phyloP scores from a whole-genome alignment of 805 yeast species.

The Hanseniaspora pseudoguilliermondii region DNA sequence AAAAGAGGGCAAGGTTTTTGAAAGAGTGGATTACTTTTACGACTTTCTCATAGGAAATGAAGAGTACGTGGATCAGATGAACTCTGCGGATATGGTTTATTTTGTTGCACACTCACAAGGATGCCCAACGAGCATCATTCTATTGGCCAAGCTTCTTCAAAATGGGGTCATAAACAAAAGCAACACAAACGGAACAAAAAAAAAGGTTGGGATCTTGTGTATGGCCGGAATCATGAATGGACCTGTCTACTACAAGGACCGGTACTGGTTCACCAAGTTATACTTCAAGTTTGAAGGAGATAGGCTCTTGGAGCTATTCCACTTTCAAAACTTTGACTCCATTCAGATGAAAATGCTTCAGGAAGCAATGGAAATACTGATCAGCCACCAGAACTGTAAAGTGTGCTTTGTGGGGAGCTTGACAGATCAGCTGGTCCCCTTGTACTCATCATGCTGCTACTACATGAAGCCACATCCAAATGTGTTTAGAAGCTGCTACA shows the following conservation, averaged over 20 bases:
- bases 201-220: slow-evolving; percentile 58
- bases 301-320: slow-evolving; percentile 73
- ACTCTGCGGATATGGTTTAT: slow-evolving; percentile 72
- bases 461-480: slow-evolving; percentile 65
- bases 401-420: slow-evolving; percentile 75
- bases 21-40: slow-evolving; percentile 71
- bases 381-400: slow-evolving; percentile 54
- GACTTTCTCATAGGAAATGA: slow-evolving; percentile 38
- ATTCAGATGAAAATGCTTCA: slow-evolving; percentile 58
- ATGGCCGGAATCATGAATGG: slow-evolving; percentile 97
- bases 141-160: slow-evolving; percentile 61
- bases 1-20: slow-evolving; percentile 81
- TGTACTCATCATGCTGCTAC: slow-evolving; percentile 73
- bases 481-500: slow-evolving; percentile 74
- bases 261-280: slow-evolving; percentile 69
- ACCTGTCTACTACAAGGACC: slow-evolving; percentile 82
- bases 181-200: slow-evolving; percentile 18
- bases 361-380: slow-evolving; percentile 50
- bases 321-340: slow-evolving; percentile 67
- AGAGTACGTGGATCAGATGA: slow-evolving; percentile 44
- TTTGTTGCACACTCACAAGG: slow-evolving; percentile 96
- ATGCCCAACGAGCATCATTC: slow-evolving; percentile 73
- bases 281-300: slow-evolving; percentile 83
- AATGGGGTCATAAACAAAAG: slow-evolving; percentile 32
- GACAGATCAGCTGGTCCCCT: slow-evolving; percentile 87